Conservation (phyloP, 176 grass and related monocot species). For the Phoenix dactylifera region DNA sequence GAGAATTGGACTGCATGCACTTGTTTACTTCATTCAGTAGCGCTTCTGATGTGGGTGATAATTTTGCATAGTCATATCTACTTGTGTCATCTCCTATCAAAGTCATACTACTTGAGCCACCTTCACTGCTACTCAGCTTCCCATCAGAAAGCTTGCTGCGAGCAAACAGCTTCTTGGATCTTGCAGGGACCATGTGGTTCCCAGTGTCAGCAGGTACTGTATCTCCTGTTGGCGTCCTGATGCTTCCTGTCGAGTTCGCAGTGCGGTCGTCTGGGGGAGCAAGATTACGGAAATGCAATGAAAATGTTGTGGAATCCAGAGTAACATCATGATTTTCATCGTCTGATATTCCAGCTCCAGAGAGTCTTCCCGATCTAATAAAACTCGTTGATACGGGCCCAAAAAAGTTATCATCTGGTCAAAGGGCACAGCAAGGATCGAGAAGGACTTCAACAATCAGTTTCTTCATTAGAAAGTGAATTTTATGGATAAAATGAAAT, state of each 20-base stretch:
- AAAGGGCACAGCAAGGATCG: background rate
- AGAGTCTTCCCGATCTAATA: conserved; percentile 51
- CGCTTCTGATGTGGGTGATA: conserved; percentile 43
- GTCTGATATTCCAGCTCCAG: conserved; percentile 78
- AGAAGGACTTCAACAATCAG: too few species aligned
- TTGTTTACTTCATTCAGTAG: conserved; percentile 40
- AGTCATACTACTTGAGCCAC: conserved; percentile 51
- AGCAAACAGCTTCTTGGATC: conserved; percentile 28
- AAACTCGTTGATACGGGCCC: conserved; percentile 79
- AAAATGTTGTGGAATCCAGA: conserved; percentile 81
- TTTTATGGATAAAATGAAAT: too few species aligned
- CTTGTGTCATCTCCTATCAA: conserved; percentile 24
- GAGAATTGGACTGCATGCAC: conserved; percentile 21
- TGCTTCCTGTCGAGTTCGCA: conserved; percentile 44
- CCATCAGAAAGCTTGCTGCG: conserved; percentile 13
- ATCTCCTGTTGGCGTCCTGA: conserved; percentile 32
- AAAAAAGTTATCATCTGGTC: conserved; percentile 86
- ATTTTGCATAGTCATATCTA: conserved; percentile 35
- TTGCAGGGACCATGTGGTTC: conserved; percentile 17
- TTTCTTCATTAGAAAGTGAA: too few species aligned
- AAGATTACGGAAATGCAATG: conserved; percentile 59
- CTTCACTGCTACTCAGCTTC: conserved; percentile 18
- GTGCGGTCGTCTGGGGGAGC: conserved; percentile 47
- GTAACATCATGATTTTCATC: conserved; percentile 69
- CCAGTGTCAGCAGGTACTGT: background rate